Base-by-base conservation (phyloP, 2,329 filamentous ascomycete species). In the Helotiales sp. region DNA sequence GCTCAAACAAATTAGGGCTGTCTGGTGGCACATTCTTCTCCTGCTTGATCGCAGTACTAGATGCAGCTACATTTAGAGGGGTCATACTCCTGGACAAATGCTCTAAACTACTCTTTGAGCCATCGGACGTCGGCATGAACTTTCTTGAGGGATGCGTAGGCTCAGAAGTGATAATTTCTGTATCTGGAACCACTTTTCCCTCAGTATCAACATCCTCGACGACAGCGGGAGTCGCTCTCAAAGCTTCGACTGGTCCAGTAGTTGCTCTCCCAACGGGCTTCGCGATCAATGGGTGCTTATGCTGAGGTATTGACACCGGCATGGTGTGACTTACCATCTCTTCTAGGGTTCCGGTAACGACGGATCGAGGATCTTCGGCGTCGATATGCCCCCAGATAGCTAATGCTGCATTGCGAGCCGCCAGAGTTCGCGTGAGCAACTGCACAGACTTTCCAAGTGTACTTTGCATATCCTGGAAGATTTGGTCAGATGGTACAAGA, bases 1-100 rank as follows among this genome's bases (percentile, higher is more conserved):
- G 73, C 74, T 96, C 93, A 24, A 97, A 84, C 55, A 91, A 90
- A 71, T 92, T 84, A 75, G 94, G 90, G 45, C 86, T 78, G 30
- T 85, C 85, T 69, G 90, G 88, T 5, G 83, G 79, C 3, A 5
- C 40, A 6, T n/a, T 20, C 40, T 17, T 43, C 15, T 43, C 15
- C 17, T 20, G 40, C 8, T n/a, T n/a, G 40, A 43, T 7, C 2
- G 40, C n/a, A 2, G 15, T 43, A 5, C 15, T 20, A 43, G 15
- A 17, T 20, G 40, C n/a, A n/a, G n/a, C n/a, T n/a, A n/a, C n/a
- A n/a, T n/a, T n/a, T n/a, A n/a, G n/a, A n/a, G n/a, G n/a, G n/a
- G n/a, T n/a, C n/a, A n/a, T n/a, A n/a, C n/a, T n/a, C n/a, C n/a
- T n/a, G n/a, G n/a, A n/a, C n/a, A n/a, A 40, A 20, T 3, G 40